Conservation (phyloP, 768 basidiomycete species). For the Mycena sanguinolenta region DNA sequence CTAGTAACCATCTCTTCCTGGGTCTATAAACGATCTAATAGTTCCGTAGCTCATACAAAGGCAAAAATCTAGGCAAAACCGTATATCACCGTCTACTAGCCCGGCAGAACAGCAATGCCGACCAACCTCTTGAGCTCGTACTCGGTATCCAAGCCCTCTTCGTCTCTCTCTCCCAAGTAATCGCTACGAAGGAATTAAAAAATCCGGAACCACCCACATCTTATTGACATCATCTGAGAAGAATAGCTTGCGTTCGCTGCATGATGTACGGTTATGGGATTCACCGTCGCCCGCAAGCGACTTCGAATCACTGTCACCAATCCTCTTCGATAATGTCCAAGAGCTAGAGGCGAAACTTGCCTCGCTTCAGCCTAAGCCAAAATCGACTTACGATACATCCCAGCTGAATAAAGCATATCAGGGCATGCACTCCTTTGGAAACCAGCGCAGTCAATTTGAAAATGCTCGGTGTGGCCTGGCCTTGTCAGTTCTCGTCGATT, state of each 20-base stretch:
- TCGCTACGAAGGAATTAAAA: constrained; percentile 23
- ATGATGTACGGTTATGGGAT: background rate
- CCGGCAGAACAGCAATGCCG: background rate
- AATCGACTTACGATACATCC: constrained; percentile 15
- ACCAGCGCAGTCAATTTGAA: constrained; percentile 26
- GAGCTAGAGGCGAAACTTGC: constrained; percentile 27
- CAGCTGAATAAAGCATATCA: constrained; percentile 26
- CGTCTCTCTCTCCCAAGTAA: background rate
- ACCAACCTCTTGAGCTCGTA: constrained; percentile 11
- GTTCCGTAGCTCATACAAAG: background rate
- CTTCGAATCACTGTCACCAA: constrained; percentile 35
- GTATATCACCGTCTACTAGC: constrained; percentile 5
- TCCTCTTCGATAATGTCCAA: constrained; percentile 8
- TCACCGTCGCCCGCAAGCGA: background rate
- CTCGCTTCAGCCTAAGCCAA: constrained; percentile 6
- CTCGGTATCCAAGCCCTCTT: constrained; percentile 7
- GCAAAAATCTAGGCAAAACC: background rate
- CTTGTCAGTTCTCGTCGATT: background rate
- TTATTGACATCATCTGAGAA: constrained; percentile 8
- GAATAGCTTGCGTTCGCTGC: background rate
- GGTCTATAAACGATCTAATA: background rate
- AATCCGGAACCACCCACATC: constrained; percentile 27
- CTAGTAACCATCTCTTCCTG: constrained; percentile 3
- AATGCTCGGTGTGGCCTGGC: constrained; percentile 22
- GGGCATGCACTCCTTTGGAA: background rate